phyloP scores from a whole-genome alignment of 306 rosid species.

The Quercus parvula region DNA sequence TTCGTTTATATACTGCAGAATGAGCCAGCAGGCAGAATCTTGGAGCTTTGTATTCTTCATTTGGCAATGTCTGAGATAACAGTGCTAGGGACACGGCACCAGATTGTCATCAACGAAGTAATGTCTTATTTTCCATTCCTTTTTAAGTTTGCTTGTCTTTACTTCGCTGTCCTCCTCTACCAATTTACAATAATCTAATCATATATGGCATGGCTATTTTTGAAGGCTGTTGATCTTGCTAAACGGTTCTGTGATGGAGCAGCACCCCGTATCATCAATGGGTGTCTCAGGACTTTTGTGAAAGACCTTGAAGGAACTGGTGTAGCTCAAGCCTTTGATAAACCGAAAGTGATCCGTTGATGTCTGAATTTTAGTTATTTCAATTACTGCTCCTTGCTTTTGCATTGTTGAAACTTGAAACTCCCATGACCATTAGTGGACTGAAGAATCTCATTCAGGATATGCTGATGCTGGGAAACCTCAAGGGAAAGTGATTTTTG shows the following conservation, averaged over 20 bases:
- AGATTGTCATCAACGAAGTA: constrained; percentile 90
- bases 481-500: not conserved
- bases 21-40: constrained; percentile 73
- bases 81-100: constrained; percentile 67
- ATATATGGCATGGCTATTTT: constrained; percentile 15
- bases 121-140: not conserved
- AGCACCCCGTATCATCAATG: constrained; percentile 87
- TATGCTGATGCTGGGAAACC: not conserved
- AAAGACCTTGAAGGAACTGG: constrained; percentile 37
- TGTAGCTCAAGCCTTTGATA: constrained; percentile 12
- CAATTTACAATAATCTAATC: not conserved
- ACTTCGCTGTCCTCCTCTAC: not conserved
- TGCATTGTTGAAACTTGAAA: not conserved
- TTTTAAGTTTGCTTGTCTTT: not conserved
- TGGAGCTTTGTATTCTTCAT: constrained; percentile 94
- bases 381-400: not conserved
- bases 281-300: constrained; percentile 76
- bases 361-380: not conserved
- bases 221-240: constrained; percentile 91
- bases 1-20: constrained; percentile 31
- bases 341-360: constrained; percentile 19
- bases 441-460: not conserved
- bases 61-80: constrained; percentile 89
- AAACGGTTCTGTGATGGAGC: constrained; percentile 96
- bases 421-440: not conserved